Evolutionary conservation across 306 rosid species (phyloP), one percentile per base, ranked within the genome.

Genomic region (Prunus kanzakura): DNA sequence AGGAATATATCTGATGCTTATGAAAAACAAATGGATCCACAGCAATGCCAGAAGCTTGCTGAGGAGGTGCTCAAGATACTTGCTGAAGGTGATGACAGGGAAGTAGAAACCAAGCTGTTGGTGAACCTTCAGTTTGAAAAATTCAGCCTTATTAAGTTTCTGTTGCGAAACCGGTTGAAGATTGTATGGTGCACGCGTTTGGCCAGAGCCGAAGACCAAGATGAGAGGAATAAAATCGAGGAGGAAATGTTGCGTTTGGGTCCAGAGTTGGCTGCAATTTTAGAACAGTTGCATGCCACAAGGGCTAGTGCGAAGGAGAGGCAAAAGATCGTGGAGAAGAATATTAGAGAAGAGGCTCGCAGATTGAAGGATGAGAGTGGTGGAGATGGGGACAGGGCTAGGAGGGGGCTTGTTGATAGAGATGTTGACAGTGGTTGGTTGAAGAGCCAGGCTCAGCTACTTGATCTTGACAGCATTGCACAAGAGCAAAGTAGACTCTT

Each of bases 251-350:
- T 89, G 83, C 89, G 79, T 7, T 70, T 81, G 71, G 91, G 91
- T 62, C 81, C 90, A 0, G 96, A 92, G 60, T 84, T 92, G 89
- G 88, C 86, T 72, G 85, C 93, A 6, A 95, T 95, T 78, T 82
- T 95, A 72, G 97, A 95, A 66, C 98, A 95, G 89, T 80, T 95
- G 82, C 96, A 88, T 70, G 93, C 96, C 30, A 95, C 98, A 0
- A 85, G 98, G 81, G 96, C 96, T 0, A 86, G 89, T 66, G 98
- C 98, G 0, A 90, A 87, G 83, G 98, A 95, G 91, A 91, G 97
- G 82, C 93, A 90, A 47, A 88, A 92, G 86, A 95, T 84, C 69
- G 82, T 95, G 84, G 98, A 95, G 86, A 92, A 91, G 84, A 91
- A 97, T 78, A 90, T 92, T 46, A 86, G 97, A 78, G 97, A 95